Evolutionary conservation across 768 basidiomycete species (phyloP).

Genomic region (Serendipita sp.): DNA sequence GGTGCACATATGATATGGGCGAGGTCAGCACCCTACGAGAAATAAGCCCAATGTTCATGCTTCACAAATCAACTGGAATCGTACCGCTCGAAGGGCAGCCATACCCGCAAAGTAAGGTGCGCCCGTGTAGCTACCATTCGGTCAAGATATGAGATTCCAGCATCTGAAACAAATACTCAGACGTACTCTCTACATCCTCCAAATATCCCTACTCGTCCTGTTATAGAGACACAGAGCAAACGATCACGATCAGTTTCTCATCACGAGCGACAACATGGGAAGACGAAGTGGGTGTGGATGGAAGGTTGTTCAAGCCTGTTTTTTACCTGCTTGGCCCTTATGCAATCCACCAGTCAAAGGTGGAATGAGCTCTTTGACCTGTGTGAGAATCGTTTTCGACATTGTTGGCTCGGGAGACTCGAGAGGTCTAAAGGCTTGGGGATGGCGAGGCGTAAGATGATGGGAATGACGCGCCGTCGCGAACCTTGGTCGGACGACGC

Average conservation of each 20-base stretch:
- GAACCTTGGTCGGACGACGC: neutral
- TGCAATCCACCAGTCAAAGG: conserved; percentile 77
- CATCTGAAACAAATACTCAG: neutral
- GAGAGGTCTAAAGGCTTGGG: neutral
- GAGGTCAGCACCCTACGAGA: conserved; percentile 65
- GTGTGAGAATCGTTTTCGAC: conserved; percentile 42
- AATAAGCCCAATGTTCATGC: conserved; percentile 4
- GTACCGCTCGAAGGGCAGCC: conserved; percentile 69
- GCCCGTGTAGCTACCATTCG: conserved; percentile 70
- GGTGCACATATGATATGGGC: conserved; percentile 97
- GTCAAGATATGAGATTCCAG: neutral
- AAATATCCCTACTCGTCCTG: conserved; percentile 81
- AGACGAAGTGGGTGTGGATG: neutral
- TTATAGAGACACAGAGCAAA: neutral
- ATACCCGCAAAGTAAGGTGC: conserved; percentile 94
- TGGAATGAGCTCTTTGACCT: conserved; percentile 72
- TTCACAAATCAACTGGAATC: neutral
- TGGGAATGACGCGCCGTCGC: neutral
- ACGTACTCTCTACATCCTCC: conserved; percentile 87
- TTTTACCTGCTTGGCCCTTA: conserved; percentile 80
- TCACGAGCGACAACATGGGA: neutral
- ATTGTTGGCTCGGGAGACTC: conserved; percentile 16
- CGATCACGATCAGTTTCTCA: too few relatives aligned
- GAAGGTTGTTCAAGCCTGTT: neutral
- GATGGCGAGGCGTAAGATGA: neutral